A percentile compares a stretch with the other conserved stretches of the same genome.
phyloP scores from a whole-genome alignment of 169 alveolate genomes.

The Eimeria falciformis region DNA sequence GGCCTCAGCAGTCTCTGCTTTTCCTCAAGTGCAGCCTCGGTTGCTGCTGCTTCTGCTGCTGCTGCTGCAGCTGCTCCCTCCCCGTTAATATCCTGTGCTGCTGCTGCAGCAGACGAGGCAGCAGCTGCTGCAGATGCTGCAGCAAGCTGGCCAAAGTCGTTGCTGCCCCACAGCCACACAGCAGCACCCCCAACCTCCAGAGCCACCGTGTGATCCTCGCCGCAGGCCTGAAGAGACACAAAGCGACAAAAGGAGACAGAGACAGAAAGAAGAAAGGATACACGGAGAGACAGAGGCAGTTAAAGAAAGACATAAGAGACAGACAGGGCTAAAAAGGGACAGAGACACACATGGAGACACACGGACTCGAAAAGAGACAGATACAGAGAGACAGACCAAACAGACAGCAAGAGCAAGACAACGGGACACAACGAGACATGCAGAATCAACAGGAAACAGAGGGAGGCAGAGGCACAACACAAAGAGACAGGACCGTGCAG shows the following conservation, averaged over 20 bases:
- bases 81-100: neutral
- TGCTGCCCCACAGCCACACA: slow-evolving; percentile 76
- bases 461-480: too few species aligned
- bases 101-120: slow-evolving; percentile 44
- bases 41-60: neutral
- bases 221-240: slow-evolving; percentile 66
- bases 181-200: slow-evolving; percentile 51
- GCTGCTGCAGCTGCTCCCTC: slow-evolving; percentile 31
- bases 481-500: too few species aligned
- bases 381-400: too few species aligned
- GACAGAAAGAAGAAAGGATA: neutral
- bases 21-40: slow-evolving; percentile 10
- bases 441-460: too few species aligned
- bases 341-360: neutral
- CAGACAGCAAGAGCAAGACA: too few species aligned
- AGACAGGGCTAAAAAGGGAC: neutral
- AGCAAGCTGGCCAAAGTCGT: slow-evolving; percentile 76
- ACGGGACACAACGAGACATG: too few species aligned
- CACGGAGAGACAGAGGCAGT: neutral
- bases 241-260: neutral
- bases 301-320: neutral
- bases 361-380: too few species aligned
- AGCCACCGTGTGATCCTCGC: slow-evolving; percentile 74
- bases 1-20: neutral
- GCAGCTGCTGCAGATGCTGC: neutral